Evolutionary conservation across 441 rosid genomes (phyloP), one percentile per base, ranked within the genome.

Genomic region (Bocquillonia castaneifolia): DNA sequence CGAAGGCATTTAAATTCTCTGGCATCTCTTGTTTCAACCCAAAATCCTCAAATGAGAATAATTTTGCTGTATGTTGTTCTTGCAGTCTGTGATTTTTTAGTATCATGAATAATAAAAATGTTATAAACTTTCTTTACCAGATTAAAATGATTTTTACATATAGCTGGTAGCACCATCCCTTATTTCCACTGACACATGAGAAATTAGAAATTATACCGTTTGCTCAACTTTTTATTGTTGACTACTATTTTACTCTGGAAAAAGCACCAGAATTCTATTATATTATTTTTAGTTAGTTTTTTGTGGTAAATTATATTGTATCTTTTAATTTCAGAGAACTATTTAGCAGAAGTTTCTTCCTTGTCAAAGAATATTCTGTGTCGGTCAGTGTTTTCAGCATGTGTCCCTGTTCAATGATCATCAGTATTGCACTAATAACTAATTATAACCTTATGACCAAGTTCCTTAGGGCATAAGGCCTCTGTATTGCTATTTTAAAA

Each of bases 11-110:
- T 83, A 81, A 81, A 59, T 86, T 77, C 79, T 78, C 82, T 0
- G 88, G 86, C 74, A 82, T 82, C 51, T 86, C 89, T 61, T 91
- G 93, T 77, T 89, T 90, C 66, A 90, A 93, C 83, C 90, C 92
- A 10, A 92, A 86, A 47, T 86, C 92, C 37, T 93, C 89, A 77
- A 77, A 87, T 48, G 75, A 64, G 1, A 91, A 86, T 51, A 76
- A 83, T 75, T 83, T 85, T 23, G 88, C 88, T 64, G 86, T 82
- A 18, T 91, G 85, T 70, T 84, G 86, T 26, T 90, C 89, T 59
- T 86, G 83, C 67, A 76, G 86, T 18, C 87, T 79, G 68, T 83
- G 84, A 75, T 92, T 88, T 26, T 76, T 86, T 67, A 39, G 48
- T 44, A 60, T 44, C 20, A 12, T 15, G 66, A 10, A 13, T 44